These are phyloP conservation scores for Quercus lobata DNA, from an alignment of 331 rosid species.

Conservation along the genomic window DNA sequence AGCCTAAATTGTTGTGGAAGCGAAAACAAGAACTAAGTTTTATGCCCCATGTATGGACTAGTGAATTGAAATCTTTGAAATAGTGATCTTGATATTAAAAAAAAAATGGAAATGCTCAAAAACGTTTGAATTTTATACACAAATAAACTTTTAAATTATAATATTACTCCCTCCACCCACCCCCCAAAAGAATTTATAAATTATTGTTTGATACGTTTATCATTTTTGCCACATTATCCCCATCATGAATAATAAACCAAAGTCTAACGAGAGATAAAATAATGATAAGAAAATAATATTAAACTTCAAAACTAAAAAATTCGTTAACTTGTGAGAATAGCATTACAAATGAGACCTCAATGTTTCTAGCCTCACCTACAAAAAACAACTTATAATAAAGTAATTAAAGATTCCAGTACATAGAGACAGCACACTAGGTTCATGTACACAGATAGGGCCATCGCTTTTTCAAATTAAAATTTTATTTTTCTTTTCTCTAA, in stretches of 20 bases:
- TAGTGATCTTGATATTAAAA: no score
- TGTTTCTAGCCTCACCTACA: neutral
- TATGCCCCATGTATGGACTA: no score
- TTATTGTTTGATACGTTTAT: neutral
- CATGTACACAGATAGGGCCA: conserved; percentile 28
- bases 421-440: conserved; percentile 29
- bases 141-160: no score
- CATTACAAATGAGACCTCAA: neutral
- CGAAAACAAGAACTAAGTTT: neutral
- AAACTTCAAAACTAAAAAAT: neutral
- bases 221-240: neutral
- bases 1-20: neutral
- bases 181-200: neutral
- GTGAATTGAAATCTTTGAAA: no score
- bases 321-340: neutral
- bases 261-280: neutral
- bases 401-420: conserved; percentile 33
- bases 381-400: neutral
- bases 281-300: neutral
- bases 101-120: no score
- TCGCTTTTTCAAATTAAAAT: neutral
- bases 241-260: neutral
- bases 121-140: no score
- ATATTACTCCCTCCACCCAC: no score
- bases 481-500: neutral